Percentiles rank a stretch among this genome's conserved stretches.
Evolutionary conservation across 2,329 filamentous ascomycete species (phyloP).

Genomic region (Exophiala bonariae): DNA sequence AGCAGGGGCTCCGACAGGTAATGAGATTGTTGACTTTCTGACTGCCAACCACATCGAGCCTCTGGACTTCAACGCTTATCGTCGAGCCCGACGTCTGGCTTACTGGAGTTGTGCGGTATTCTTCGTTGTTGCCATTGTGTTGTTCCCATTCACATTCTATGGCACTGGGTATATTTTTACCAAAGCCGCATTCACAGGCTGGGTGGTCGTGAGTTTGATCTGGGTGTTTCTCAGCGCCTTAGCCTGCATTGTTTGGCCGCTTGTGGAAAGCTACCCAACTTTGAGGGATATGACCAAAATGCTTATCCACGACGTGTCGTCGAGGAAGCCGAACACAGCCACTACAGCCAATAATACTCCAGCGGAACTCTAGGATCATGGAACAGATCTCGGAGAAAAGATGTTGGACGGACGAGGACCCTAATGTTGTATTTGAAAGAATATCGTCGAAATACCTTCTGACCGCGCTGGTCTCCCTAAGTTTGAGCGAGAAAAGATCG

Average conservation of each 20-base stretch:
- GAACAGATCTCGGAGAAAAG: too few relatives aligned
- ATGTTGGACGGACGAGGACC: too few relatives aligned
- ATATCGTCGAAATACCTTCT: too few relatives aligned
- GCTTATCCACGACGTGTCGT: too few relatives aligned
- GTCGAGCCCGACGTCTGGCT: slow-evolving; percentile 79
- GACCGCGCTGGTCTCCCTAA: too few relatives aligned
- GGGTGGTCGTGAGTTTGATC: slow-evolving; percentile 73
- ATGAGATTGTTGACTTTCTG: slow-evolving; percentile 6
- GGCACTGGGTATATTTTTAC: slow-evolving; percentile 77
- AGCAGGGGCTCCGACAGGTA: slow-evolving; percentile 2
- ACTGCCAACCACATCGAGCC: slow-evolving; percentile 57
- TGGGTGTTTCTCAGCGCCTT: slow-evolving; percentile 74
- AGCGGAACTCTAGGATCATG: too few relatives aligned
- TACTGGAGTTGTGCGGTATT: slow-evolving; percentile 70
- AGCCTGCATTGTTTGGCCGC: slow-evolving; percentile 75
- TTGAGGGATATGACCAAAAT: too few relatives aligned
- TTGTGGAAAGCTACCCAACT: slow-evolving; percentile 86
- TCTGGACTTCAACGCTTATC: slow-evolving; percentile 46
- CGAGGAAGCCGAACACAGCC: too few relatives aligned
- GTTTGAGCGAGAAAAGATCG: too few relatives aligned
- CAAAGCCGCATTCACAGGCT: slow-evolving; percentile 73
- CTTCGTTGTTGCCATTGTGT: slow-evolving; percentile 70
- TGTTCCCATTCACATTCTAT: slow-evolving; percentile 96
- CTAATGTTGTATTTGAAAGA: too few relatives aligned
- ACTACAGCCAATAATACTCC: too few relatives aligned